Percentiles rank a stretch among this genome's conserved stretches.
These are phyloP conservation scores for Pseudocercospora cruenta DNA, from an alignment of 2,329 filamentous ascomycete genomes.

Conservation along the genomic window DNA sequence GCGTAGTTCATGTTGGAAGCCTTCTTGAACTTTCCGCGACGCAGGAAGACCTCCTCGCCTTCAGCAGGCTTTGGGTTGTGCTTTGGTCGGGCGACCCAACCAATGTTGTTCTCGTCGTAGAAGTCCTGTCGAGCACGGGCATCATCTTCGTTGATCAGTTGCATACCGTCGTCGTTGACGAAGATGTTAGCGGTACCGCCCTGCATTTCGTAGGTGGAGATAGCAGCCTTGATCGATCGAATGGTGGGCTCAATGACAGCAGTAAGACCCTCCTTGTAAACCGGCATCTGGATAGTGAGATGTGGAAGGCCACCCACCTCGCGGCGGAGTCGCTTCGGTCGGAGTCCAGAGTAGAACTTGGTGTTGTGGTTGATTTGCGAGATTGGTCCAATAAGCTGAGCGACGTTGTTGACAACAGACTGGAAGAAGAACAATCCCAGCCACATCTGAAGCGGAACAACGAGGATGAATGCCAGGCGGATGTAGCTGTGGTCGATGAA, in stretches of 20 bases:
- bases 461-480: constrained; percentile 58
- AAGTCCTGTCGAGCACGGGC: constrained; percentile 51
- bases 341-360: constrained; percentile 51
- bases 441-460: constrained; percentile 61
- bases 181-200: constrained; percentile 71
- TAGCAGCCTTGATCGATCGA: constrained; percentile 47
- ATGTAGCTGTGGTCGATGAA: constrained; percentile 57
- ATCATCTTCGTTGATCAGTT: constrained; percentile 57
- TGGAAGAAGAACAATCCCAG: constrained; percentile 59
- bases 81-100: constrained; percentile 54
- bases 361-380: constrained; percentile 49
- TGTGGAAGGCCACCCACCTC: constrained; percentile 47
- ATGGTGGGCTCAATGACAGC: constrained; percentile 45
- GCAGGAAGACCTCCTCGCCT: constrained; percentile 53
- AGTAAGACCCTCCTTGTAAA: constrained; percentile 48
- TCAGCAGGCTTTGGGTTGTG: constrained; percentile 58
- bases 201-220: constrained; percentile 55
- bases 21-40: constrained; percentile 72
- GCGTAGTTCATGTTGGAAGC: constrained; percentile 76
- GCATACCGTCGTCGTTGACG: constrained; percentile 71
- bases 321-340: constrained; percentile 44
- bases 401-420: constrained; percentile 45
- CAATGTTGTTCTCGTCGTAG: constrained; percentile 55
- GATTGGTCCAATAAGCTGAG: constrained; percentile 50
- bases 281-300: constrained; percentile 58